phyloP scores from a whole-genome alignment of 768 basidiomycete species.

The Pisolithus marmoratus region DNA sequence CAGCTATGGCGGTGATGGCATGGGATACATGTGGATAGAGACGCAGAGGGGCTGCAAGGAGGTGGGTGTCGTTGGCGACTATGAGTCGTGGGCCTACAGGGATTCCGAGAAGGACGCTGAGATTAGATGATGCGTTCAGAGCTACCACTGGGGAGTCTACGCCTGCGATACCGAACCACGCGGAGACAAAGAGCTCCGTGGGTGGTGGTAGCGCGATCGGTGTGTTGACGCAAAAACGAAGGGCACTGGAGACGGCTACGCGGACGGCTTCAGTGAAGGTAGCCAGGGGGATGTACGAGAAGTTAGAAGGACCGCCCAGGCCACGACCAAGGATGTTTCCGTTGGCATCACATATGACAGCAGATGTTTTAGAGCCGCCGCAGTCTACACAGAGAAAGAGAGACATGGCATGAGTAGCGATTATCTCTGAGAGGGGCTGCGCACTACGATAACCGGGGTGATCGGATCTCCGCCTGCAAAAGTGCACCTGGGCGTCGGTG shows the following conservation, averaged over 20 bases:
- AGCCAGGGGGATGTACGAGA: slow-evolving; percentile 66
- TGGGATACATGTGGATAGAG: slow-evolving; percentile 51
- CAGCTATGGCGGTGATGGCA: slow-evolving; percentile 71
- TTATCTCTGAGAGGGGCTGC: too few species aligned
- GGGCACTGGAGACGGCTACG: slow-evolving; percentile 48
- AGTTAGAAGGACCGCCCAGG: slow-evolving; percentile 76
- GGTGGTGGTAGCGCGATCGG: slow-evolving; percentile 34
- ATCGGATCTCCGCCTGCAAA: too few species aligned
- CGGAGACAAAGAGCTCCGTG: slow-evolving; percentile 49
- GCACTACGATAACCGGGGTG: too few species aligned
- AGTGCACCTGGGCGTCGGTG: too few species aligned
- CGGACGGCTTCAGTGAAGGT: slow-evolving; percentile 52
- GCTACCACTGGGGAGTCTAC: slow-evolving; percentile 69
- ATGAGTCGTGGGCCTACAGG: slow-evolving; percentile 49
- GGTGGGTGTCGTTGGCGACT: slow-evolving; percentile 78
- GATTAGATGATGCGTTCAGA: slow-evolving; percentile 44
- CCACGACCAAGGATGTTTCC: slow-evolving; percentile 66
- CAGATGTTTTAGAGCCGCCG: slow-evolving; percentile 85
- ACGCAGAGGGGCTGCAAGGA: slow-evolving; percentile 75
- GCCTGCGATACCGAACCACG: slow-evolving; percentile 82
- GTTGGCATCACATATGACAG: slow-evolving; percentile 52
- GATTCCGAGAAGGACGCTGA: slow-evolving; percentile 55
- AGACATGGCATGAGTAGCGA: slow-evolving; percentile 32
- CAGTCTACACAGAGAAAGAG: slow-evolving; percentile 82
- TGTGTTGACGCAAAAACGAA: slow-evolving; percentile 38